Conservation (phyloP, 2,329 filamentous ascomycete species). For the Dothiorella sarmentorum region DNA sequence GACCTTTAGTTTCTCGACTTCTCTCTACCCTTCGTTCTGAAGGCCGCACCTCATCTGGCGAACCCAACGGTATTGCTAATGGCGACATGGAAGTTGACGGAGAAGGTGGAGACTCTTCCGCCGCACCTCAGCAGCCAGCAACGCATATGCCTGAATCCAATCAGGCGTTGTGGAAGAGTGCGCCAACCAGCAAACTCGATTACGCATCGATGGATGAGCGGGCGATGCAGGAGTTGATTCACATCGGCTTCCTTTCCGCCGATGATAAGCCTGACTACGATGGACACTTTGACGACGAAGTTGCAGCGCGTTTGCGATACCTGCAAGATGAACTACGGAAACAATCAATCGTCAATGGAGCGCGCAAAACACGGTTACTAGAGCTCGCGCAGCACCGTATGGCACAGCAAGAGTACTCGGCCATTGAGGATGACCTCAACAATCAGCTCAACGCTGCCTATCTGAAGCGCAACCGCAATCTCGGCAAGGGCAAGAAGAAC, state of each 20-base stretch:
- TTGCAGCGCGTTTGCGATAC: conserved; percentile 81
- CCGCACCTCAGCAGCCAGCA: conserved; percentile 58
- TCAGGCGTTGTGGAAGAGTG: conserved; percentile 74
- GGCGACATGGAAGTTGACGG: conserved; percentile 51
- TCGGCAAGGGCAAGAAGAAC: conserved; percentile 91
- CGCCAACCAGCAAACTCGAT: conserved; percentile 71
- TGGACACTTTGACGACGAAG: conserved; percentile 87
- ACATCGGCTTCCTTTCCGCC: conserved; percentile 83
- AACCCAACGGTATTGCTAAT: conserved; percentile 47
- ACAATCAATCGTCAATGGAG: conserved; percentile 82
- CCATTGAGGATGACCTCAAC: conserved; percentile 94
- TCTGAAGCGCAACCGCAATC: conserved; percentile 88
- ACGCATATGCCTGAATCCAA: conserved; percentile 76
- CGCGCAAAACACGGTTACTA: conserved; percentile 79
- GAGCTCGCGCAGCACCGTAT: conserved; percentile 89
- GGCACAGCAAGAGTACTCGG: conserved; percentile 94
- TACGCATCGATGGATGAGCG: conserved; percentile 86
- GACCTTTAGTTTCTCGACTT: conserved; percentile 78
- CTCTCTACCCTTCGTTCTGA: conserved; percentile 80
- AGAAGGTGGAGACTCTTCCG: conserved; percentile 37
- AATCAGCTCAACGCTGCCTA: conserved; percentile 92
- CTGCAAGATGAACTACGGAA: conserved; percentile 79
- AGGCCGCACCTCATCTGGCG: conserved; percentile 54
- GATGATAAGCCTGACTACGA: conserved; percentile 78
- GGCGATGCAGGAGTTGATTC: conserved; percentile 82